phyloP scores from a whole-genome alignment of 768 basidiomycete genomes.

The Nevesoporus exiguus region DNA sequence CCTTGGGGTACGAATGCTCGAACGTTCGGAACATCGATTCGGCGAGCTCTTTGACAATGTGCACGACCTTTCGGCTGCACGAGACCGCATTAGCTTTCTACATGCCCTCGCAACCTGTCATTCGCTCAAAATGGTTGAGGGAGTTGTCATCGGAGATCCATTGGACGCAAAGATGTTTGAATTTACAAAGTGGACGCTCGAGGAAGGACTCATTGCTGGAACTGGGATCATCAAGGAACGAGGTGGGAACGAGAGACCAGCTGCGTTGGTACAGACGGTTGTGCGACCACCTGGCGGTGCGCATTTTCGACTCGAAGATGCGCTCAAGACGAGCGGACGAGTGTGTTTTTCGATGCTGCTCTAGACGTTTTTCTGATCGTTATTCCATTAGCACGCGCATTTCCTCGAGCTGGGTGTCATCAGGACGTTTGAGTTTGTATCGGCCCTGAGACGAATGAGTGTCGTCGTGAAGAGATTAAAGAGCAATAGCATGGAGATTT shows the following conservation, averaged over 20 bases:
- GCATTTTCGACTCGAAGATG: slow-evolving; percentile 89
- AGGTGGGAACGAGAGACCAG: slow-evolving; percentile 61
- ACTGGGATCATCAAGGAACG: slow-evolving; percentile 68
- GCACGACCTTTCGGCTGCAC: slow-evolving; percentile 72
- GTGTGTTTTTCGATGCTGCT: slow-evolving; percentile 38
- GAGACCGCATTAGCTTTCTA: slow-evolving; percentile 77
- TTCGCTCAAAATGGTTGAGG: slow-evolving; percentile 86
- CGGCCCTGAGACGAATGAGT: slow-evolving; percentile 90
- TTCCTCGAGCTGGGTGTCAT: slow-evolving; percentile 97
- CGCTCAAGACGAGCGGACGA: slow-evolving; percentile 77
- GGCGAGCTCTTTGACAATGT: slow-evolving; percentile 88
- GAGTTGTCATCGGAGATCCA: slow-evolving; percentile 90
- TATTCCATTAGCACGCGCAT: slow-evolving; percentile 72
- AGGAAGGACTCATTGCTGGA: slow-evolving; percentile 79
- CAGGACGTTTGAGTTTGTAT: slow-evolving; percentile 94
- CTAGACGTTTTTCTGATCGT: not conserved
- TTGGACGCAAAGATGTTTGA: slow-evolving; percentile 98
- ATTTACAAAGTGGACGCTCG: slow-evolving; percentile 93
- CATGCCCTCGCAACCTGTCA: slow-evolving; percentile 97
- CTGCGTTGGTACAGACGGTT: slow-evolving; percentile 92
- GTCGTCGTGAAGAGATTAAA: slow-evolving; percentile 95
- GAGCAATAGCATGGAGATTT: slow-evolving; percentile 94
- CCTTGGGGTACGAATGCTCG: slow-evolving; percentile 85
- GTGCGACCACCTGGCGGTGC: slow-evolving; percentile 94
- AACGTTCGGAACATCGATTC: slow-evolving; percentile 72